Percentiles rank a stretch among this genome's conserved stretches.
Evolutionary conservation across 805 yeast species (phyloP).

Genomic region (Starmerella lactis-condensi): DNA sequence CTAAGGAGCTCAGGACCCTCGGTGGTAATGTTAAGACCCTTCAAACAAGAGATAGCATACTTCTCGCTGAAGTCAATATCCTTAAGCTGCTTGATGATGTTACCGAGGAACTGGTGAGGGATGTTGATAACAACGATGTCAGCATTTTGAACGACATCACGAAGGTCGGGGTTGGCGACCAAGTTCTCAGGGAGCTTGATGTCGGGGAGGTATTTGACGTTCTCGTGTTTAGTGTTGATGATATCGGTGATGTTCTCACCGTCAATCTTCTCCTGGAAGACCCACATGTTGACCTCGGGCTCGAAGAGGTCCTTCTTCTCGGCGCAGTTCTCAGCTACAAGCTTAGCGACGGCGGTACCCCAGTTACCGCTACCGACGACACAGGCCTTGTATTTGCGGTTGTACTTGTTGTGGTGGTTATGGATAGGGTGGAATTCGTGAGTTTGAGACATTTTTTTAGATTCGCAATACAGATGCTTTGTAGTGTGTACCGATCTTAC

Average conservation of each 20-base stretch:
- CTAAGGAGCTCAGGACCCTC: slow-evolving; percentile 73
- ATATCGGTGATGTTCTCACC: slow-evolving; percentile 75
- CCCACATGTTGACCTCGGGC: slow-evolving; percentile 85
- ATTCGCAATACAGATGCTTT: neutral
- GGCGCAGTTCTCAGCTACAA: slow-evolving; percentile 71
- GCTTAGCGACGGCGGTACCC: slow-evolving; percentile 95
- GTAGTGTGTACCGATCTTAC: no score
- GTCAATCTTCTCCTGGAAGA: slow-evolving; percentile 58
- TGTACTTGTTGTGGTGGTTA: slow-evolving; percentile 7
- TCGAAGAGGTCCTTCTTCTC: slow-evolving; percentile 57
- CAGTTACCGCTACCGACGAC: slow-evolving; percentile 96
- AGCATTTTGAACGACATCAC: slow-evolving; percentile 57
- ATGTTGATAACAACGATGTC: slow-evolving; percentile 83
- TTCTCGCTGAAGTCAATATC: slow-evolving; percentile 54
- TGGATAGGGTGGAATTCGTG: neutral
- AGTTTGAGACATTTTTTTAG: neutral
- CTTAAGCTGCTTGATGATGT: slow-evolving; percentile 54
- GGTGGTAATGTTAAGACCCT: slow-evolving; percentile 79
- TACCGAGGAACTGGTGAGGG: slow-evolving; percentile 86
- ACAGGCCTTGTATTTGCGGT: slow-evolving; percentile 33
- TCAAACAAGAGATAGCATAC: slow-evolving; percentile 86
- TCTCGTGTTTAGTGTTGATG: slow-evolving; percentile 78
- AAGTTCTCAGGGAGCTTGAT: slow-evolving; percentile 73
- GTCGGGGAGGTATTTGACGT: slow-evolving; percentile 84
- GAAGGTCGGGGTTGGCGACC: slow-evolving; percentile 69